Evolutionary conservation across 116 monocot species (phyloP), one percentile per base, ranked within the genome.

Genomic region (Dioscorea cayenensis): DNA sequence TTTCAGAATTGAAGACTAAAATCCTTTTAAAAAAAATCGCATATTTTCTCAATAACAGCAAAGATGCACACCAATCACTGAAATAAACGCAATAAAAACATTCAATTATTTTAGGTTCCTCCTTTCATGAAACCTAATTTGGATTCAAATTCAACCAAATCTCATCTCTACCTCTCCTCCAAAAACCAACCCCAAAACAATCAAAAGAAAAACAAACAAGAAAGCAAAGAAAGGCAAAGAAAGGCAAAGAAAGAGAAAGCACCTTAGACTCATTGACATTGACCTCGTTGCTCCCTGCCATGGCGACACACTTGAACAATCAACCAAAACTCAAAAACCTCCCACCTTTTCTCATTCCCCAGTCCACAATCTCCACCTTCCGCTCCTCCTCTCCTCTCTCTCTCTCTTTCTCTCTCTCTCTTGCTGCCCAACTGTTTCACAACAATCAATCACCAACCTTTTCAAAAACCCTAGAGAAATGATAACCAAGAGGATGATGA

Each of bases 231-330:
- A 62, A 27, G 32, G 59, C 6, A 37, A 21, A 21, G 32, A 32
- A 32, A 32, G 32, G 4, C 4, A 32, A 32, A 32, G 32, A 32
- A 32, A 29, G 10, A 50, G 6, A 25, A 21, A 6, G 8, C 28
- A 77, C 81, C 84, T 75, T 80, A 71, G 71, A 80, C 28, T 85
- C 85, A 74, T 63, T 81, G 63, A 77, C 74, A 75, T 85, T 85
- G 48, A 85, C 74, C 72, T 78, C 78, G 75, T 85, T 81, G 78
- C 77, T 77, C 13, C 85, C 85, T 14, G 85, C 81, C 85, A 85
- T 85, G 67, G 37, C 69, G 37, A 55, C 5, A 51, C 35, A 65
- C 4, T 7, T 28, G 36, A 20, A n/a, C 55, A 16, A 43, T 61
- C 38, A 43, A n/a, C 12, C 5, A 17, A 67, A 27, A 10, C 49